Base-by-base conservation (phyloP, 1,284 basidiomycete species). In the Cryptococcus sp. region DNA sequence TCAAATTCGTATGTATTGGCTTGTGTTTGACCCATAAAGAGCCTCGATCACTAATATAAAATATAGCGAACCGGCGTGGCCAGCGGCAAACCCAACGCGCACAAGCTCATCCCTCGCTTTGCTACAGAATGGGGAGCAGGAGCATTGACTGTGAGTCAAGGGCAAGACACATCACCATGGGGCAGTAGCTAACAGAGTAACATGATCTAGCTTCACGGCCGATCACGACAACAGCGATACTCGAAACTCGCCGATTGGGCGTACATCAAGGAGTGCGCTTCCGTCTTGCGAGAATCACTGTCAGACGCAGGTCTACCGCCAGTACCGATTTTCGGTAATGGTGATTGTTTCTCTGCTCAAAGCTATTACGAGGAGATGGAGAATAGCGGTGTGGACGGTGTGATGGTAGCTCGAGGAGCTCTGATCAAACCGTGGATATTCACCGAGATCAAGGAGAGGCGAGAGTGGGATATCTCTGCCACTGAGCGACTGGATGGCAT, bases 391-490 rank as follows among this genome's bases (percentile, higher is more conserved):
- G 93, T 96, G 0, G 94, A 98, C 72, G 94, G 94, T 5, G 83
- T 96, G 52, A 98, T 98, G 95, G 84, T 98, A 43, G 95, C 88
- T 0, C 83, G 95, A 25, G 95, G 95, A 0, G 95, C 93, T 0
- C 81, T 98, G 56, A 97, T 98, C 79, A 98, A 98, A 68, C 82
- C 92, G 1, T 94, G 92, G 92, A 87, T 94, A 58, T 97, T 97
- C 56, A 97, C 93, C 1, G 95, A 99, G 78, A 87, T 98, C 73
- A 89, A 93, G 72, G 94, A 98, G 73, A 83, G 82, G 34, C 78
- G 90, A 49, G 92, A 95, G 70, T 97, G 94, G 94, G 94, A 98
- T 71, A 98, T 98, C 70, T 89, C 86, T 62, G 85, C 91, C 13
- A 82, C 88, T 1, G 95, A 98, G 79, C 83, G 95, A n/a, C 80